These are phyloP conservation scores for Peziza echinospora DNA, from an alignment of 495 filamentous ascomycete species.

Conservation along the genomic window DNA sequence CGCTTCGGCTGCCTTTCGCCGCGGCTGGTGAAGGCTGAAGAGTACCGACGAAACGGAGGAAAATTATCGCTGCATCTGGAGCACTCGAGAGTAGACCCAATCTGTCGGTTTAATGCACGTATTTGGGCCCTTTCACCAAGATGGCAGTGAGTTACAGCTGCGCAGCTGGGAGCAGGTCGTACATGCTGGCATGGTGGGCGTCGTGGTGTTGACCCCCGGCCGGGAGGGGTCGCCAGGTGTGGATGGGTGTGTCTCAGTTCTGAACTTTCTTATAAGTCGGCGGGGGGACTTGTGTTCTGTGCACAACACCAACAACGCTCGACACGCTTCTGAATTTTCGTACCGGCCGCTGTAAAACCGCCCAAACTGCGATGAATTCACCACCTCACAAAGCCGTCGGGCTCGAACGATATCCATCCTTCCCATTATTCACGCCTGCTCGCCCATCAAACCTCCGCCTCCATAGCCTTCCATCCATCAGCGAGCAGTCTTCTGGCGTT, in stretches of 20 bases:
- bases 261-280: neutral
- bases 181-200: neutral
- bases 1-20: no score
- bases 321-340: no score
- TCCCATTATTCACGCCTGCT: neutral
- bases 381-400: neutral
- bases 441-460: neutral
- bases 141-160: neutral
- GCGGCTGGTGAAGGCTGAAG: no score
- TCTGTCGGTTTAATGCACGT: no score
- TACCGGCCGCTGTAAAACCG: neutral
- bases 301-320: no score
- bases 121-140: neutral
- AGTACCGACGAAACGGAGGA: no score
- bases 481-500: neutral
- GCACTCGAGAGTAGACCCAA: no score
- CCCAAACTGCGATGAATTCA: neutral
- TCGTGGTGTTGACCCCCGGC: neutral
- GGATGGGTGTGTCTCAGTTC: neutral
- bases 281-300: no score
- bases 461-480: neutral
- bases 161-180: neutral
- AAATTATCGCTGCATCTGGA: no score
- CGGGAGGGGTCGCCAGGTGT: neutral
- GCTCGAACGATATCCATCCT: neutral